Conservation (phyloP, 352 stramenopile genomes). For the Phytophthora quininea region DNA sequence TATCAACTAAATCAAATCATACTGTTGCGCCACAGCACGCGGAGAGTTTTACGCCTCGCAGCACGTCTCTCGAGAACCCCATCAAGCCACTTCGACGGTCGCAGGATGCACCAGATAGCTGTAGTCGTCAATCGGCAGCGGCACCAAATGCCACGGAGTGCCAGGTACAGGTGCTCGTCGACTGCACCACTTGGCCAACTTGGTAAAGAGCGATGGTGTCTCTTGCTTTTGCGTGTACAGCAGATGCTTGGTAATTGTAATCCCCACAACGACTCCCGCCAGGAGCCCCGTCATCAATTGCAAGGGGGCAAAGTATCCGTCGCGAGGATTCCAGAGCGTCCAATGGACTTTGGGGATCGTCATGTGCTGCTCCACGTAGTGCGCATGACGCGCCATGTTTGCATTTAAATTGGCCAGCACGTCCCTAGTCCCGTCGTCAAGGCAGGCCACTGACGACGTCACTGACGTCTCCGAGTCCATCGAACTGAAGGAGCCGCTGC, state of each 20-base stretch:
- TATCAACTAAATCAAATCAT: slow-evolving; percentile 28
- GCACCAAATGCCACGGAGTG: slow-evolving; percentile 33
- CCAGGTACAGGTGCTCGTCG: slow-evolving; percentile 22
- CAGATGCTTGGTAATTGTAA: slow-evolving; percentile 36
- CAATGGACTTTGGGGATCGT: slow-evolving; percentile 31
- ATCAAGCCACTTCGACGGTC: slow-evolving; percentile 49
- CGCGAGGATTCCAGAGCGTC: slow-evolving; percentile 23
- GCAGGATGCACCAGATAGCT: slow-evolving; percentile 44
- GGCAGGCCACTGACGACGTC: slow-evolving; percentile 19
- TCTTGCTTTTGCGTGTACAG: slow-evolving; percentile 23
- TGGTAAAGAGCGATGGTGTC: slow-evolving; percentile 26
- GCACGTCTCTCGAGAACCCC: slow-evolving; percentile 5
- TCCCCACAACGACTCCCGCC: slow-evolving; percentile 46
- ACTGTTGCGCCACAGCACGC: slow-evolving; percentile 9
- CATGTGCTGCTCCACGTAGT: slow-evolving; percentile 28
- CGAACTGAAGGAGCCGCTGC: slow-evolving; percentile 5
- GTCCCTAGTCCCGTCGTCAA: slow-evolving; percentile 40
- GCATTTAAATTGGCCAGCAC: slow-evolving; percentile 48
- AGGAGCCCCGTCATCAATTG: slow-evolving; percentile 52
- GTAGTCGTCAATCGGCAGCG: slow-evolving; percentile 41
- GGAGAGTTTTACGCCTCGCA: slow-evolving; percentile 8
- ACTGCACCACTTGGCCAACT: slow-evolving; percentile 42
- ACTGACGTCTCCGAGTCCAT: slow-evolving; percentile 4
- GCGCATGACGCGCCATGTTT: slow-evolving; percentile 31
- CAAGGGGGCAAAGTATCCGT: slow-evolving; percentile 33